Percentiles rank a stretch among this genome's conserved stretches.
Evolutionary conservation across 2,329 filamentous ascomycete genomes (phyloP).

Genomic region (Cercospora nicotianae): DNA sequence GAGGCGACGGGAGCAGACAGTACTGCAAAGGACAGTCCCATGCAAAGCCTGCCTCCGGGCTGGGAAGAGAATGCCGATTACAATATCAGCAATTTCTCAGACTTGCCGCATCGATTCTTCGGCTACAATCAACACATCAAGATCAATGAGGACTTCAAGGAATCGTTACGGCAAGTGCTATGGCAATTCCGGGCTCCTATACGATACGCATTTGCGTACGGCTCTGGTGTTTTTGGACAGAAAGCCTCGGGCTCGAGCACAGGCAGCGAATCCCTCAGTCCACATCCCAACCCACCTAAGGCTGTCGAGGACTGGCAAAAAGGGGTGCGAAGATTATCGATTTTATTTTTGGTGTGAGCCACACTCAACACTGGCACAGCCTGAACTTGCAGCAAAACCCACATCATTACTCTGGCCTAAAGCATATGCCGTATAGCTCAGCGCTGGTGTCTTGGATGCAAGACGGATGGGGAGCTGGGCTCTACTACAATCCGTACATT

Average conservation of each 20-base stretch:
- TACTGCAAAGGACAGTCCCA: conserved; percentile 28
- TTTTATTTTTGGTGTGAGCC: conserved; percentile 93
- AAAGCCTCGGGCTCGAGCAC: conserved; percentile 46
- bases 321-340: conserved; percentile 95
- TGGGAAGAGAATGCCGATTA: conserved; percentile 77
- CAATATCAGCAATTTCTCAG: conserved; percentile 70
- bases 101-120: conserved; percentile 77
- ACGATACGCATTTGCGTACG: conserved; percentile 94
- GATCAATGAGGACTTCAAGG: conserved; percentile 94
- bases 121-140: conserved; percentile 95
- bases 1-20: conserved; percentile 21
- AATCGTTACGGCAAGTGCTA: conserved; percentile 79
- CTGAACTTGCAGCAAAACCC: conserved; percentile 86
- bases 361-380: conserved; percentile 95
- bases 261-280: conserved; percentile 55
- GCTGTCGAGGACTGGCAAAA: conserved; percentile 83
- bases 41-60: conserved; percentile 50
- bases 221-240: conserved; percentile 93
- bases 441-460: conserved; percentile 82
- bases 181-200: conserved; percentile 93
- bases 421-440: conserved; percentile 69
- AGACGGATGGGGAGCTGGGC: conserved; percentile 84
- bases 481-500: conserved; percentile 97
- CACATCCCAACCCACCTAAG: conserved; percentile 78
- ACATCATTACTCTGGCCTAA: conserved; percentile 86